Percentiles rank a stretch among this genome's conserved stretches.
These are phyloP conservation scores for Fusarium armeniacum DNA, from an alignment of 2,329 filamentous ascomycete species.

Conservation along the genomic window DNA sequence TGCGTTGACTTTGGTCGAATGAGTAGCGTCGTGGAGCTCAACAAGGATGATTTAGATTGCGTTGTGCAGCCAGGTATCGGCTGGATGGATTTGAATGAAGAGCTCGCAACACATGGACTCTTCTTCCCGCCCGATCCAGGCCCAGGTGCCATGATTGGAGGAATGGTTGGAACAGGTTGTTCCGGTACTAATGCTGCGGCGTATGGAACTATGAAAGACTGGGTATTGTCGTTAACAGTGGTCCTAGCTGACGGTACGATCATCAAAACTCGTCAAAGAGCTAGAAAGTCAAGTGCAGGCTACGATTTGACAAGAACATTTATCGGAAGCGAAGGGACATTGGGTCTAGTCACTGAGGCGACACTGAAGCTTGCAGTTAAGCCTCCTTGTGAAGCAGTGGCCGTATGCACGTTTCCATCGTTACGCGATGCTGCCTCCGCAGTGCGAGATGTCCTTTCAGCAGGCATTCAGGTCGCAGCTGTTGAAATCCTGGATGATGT, in stretches of 20 bases:
- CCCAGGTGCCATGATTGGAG: slow-evolving; percentile 80
- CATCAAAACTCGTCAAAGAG: slow-evolving; percentile 81
- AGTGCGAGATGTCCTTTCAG: slow-evolving; percentile 78
- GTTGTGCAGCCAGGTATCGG: slow-evolving; percentile 91
- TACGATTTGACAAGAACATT: slow-evolving; percentile 87
- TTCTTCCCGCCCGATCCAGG: slow-evolving; percentile 93
- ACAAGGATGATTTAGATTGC: slow-evolving; percentile 90
- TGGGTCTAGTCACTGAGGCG: slow-evolving; percentile 83
- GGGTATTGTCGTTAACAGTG: slow-evolving; percentile 85
- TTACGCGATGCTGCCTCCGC: slow-evolving; percentile 81
- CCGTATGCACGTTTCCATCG: slow-evolving; percentile 82
- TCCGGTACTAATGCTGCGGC: slow-evolving; percentile 83
- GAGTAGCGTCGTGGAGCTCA: slow-evolving; percentile 83
- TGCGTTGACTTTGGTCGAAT: slow-evolving; percentile 91
- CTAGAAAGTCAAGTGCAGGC: slow-evolving; percentile 83
- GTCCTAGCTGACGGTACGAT: slow-evolving; percentile 82
- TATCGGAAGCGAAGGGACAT: slow-evolving; percentile 85
- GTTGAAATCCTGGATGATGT: slow-evolving; percentile 92
- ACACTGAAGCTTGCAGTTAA: slow-evolving; percentile 76
- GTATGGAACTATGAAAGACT: slow-evolving; percentile 90
- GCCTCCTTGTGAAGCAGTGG: slow-evolving; percentile 81
- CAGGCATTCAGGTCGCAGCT: slow-evolving; percentile 78
- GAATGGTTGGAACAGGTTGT: slow-evolving; percentile 85
- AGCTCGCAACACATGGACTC: slow-evolving; percentile 76
- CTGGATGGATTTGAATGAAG: slow-evolving; percentile 89